These are phyloP conservation scores for Cyberlindnera maclurae DNA, from an alignment of 805 yeast genomes.

Conservation along the genomic window DNA sequence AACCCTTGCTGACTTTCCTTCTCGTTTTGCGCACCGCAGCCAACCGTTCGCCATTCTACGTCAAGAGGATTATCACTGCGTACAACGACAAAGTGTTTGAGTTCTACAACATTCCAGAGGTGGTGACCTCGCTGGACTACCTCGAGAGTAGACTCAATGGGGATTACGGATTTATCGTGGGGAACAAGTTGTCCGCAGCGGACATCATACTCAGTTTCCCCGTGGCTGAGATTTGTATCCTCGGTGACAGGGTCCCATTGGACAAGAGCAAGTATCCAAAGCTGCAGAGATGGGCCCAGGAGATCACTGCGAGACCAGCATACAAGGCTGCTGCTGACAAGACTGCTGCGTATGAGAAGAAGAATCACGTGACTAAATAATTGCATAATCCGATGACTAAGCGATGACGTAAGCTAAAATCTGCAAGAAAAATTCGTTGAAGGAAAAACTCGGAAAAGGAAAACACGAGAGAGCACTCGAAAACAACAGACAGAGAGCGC, in stretches of 20 bases:
- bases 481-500: too few species aligned
- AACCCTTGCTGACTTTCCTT: constrained; percentile 37
- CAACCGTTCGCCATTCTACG: constrained; percentile 39
- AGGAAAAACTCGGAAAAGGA: too few species aligned
- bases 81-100: constrained; percentile 41
- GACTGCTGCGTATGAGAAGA: neutral
- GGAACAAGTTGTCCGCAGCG: constrained; percentile 44
- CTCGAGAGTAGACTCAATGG: constrained; percentile 27
- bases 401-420: too few species aligned
- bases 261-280: constrained; percentile 22
- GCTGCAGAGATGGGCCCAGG: constrained; percentile 22
- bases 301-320: constrained; percentile 22
- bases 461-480: too few species aligned
- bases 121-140: constrained; percentile 31
- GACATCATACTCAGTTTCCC: constrained; percentile 45
- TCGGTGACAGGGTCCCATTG: constrained; percentile 15
- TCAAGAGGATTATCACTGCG: constrained; percentile 35
- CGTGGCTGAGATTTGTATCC: constrained; percentile 21
- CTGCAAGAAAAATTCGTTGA: too few species aligned
- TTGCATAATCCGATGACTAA: too few species aligned
- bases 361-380: too few species aligned
- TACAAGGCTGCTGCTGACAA: constrained; percentile 34
- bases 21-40: constrained; percentile 21
- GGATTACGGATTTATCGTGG: constrained; percentile 35
- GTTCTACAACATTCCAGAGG: constrained; percentile 43